Evolutionary conservation across 129 eudicot genomes (phyloP).

Genomic region (Mikania micrantha): DNA sequence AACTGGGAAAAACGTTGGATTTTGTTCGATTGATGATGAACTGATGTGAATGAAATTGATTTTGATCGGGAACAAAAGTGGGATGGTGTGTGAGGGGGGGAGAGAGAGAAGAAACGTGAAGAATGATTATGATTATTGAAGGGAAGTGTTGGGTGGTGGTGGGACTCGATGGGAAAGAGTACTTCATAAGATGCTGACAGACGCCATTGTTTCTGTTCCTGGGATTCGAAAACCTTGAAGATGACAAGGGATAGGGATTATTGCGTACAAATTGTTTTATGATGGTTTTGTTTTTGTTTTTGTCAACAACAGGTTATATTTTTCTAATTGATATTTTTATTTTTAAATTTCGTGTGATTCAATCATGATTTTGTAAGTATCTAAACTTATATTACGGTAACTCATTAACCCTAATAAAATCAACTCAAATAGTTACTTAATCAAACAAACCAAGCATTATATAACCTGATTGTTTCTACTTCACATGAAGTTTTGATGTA

Average conservation of each 20-base stretch:
- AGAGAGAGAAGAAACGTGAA: background rate
- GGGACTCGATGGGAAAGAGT: constrained; percentile 20
- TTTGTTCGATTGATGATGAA: no score
- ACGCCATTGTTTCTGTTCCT: constrained; percentile 18
- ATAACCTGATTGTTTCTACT: no score
- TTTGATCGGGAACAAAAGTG: background rate
- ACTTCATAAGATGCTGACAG: constrained; percentile 15
- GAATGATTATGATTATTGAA: background rate
- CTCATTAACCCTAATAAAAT: no score
- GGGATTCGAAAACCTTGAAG: constrained; percentile 4
- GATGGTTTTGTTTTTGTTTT: background rate
- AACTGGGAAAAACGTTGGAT: background rate
- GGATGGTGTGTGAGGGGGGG: constrained; percentile 9
- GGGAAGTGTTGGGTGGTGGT: constrained; percentile 10
- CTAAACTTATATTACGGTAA: no score
- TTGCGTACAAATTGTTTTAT: background rate
- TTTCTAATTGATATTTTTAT: no score
- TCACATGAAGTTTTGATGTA: no score
- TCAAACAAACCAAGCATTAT: no score
- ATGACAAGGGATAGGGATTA: background rate
- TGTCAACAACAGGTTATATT: background rate
- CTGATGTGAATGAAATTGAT: background rate
- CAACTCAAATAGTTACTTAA: no score
- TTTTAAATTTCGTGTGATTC: no score
- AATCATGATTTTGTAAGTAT: no score